phyloP scores from a whole-genome alignment of 768 basidiomycete genomes.

The Podaxis carcinomalis region DNA sequence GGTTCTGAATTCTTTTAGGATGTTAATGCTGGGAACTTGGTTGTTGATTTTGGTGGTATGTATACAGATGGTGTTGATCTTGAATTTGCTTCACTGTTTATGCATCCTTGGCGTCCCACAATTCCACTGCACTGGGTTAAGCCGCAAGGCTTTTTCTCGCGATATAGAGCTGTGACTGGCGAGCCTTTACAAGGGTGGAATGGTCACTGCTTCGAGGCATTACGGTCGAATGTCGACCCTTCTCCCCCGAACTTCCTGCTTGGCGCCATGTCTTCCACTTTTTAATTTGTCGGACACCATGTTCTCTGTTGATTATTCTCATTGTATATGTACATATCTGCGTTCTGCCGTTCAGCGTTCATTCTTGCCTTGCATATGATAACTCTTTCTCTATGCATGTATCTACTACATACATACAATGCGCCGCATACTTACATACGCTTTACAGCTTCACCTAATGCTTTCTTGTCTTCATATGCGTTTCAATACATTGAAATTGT shows the following conservation, averaged over 20 bases:
- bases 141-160: not conserved
- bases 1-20: constrained; percentile 32
- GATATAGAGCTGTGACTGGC: not conserved
- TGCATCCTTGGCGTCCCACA: not conserved
- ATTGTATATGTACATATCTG: not conserved
- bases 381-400: constrained; percentile 1
- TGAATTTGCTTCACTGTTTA: not conserved
- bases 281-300: not conserved
- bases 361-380: not conserved
- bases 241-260: not conserved
- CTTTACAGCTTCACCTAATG: not conserved
- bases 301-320: not conserved
- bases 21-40: not conserved
- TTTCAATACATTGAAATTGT: not conserved
- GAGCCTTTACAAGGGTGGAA: not conserved
- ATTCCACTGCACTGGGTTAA: no score
- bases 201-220: not conserved
- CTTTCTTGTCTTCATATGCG: not conserved
- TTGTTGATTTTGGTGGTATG: no score
- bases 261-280: not conserved
- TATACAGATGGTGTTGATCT: not conserved
- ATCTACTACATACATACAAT: not conserved
- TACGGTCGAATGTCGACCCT: not conserved
- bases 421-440: not conserved
- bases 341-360: not conserved